Percentiles rank a stretch among this genome's conserved stretches.
phyloP scores from a whole-genome alignment of 495 filamentous ascomycete species.

The Penicillium parvum region DNA sequence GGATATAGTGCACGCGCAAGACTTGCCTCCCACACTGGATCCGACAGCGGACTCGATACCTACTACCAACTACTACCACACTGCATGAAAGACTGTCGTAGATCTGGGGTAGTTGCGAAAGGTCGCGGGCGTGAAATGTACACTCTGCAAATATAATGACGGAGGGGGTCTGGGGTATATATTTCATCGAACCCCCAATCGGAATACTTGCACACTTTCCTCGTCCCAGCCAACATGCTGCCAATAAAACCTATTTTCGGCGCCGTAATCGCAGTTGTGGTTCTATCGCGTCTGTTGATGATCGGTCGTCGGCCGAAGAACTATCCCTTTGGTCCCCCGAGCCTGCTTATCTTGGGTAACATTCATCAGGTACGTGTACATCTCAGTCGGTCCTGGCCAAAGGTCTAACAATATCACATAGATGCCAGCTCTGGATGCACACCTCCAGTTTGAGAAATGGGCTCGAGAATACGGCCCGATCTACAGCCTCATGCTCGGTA shows the following conservation, averaged over 20 bases:
- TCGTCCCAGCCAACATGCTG: constrained; percentile 2
- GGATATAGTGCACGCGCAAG: too few relatives aligned
- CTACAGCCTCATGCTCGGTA: constrained; percentile 55
- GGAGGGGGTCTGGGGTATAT: too few relatives aligned
- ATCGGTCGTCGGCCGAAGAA: constrained; percentile 28
- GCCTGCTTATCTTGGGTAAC: constrained; percentile 32
- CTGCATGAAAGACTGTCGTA: too few relatives aligned
- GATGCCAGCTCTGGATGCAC: constrained; percentile 16
- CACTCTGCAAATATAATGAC: too few relatives aligned
- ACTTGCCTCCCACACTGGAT: too few relatives aligned
- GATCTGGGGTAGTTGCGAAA: too few relatives aligned
- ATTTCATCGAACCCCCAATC: neutral
- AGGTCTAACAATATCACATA: neutral
- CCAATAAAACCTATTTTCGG: constrained; percentile 5
- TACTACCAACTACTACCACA: too few relatives aligned
- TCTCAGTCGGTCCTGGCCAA: too few relatives aligned
- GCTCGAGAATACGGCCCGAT: constrained; percentile 58
- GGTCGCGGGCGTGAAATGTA: too few relatives aligned
- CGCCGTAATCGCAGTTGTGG: constrained; percentile 1
- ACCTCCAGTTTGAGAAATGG: constrained; percentile 56
- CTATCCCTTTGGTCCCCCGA: constrained; percentile 36
- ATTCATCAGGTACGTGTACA: constrained; percentile 24
- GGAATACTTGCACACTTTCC: neutral
- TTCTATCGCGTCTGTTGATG: constrained; percentile 6
- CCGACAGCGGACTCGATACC: too few relatives aligned